Base-by-base conservation (phyloP, 441 rosid genomes). In the Corymbia citriodora region DNA sequence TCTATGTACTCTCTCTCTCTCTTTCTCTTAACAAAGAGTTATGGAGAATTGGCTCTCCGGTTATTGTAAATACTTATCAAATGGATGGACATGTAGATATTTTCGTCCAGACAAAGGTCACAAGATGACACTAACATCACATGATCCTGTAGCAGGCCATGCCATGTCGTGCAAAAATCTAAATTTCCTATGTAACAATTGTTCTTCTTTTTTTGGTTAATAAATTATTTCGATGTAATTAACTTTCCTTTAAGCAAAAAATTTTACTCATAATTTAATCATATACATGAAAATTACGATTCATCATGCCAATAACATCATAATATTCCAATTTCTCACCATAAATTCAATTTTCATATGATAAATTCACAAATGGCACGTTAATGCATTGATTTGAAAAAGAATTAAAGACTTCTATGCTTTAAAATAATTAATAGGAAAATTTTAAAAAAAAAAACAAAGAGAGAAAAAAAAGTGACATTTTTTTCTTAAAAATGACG, bases 1-100 rank as follows among this genome's bases (percentile, higher is more conserved):
- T 61, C 68, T 16, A 27, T 61, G 0, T 5, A 0, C 68, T 61
- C 68, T 23, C n/a, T n/a, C 29, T n/a, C n/a, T 16, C 55, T 54
- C 55, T 33, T 2, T 53, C 55, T 53, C 55, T 15, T 7, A 23
- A 21, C 27, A 21, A 57, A 9, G 63, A 23, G 12, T 57, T 57
- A 57, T 23, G 63, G 29, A 57, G 13, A 29, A 57, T 57, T 23
- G 29, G 29, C 63, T 23, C 63, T 57, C 29, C 9, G 2, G 63
- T 61, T 27, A 27, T 61, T 27, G 14, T 27, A 61, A 16, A 27
- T 61, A 8, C 27, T 27, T 27, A 27, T 27, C 31, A 61, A 61
- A 27, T 27, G 2, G 4, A 27, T 4, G 0, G 68, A 61, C 3
- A 61, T 27, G 15, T 5, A 59, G 10, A 25, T 10, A 59, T 25